Evolutionary conservation across 2,329 filamentous ascomycete species (phyloP).

Genomic region (Lasiodiplodia sp.): DNA sequence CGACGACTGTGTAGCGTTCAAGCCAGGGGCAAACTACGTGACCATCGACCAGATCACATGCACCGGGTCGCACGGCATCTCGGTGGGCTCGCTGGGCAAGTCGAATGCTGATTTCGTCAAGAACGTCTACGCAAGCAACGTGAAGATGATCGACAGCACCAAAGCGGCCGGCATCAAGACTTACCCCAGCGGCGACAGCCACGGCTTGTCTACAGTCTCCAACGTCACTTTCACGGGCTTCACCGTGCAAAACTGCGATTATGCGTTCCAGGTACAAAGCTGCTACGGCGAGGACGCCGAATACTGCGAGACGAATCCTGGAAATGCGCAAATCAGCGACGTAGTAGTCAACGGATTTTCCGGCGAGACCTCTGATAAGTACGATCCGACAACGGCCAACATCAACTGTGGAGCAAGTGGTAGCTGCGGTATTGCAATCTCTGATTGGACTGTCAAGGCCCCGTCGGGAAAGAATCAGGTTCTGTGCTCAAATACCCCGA

Average conservation of each 20-base stretch:
- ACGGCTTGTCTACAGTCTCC: conserved; percentile 47
- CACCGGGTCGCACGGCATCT: conserved; percentile 54
- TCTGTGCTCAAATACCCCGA: conserved; percentile 22
- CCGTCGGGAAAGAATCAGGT: conserved; percentile 20
- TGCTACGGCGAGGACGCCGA: conserved; percentile 45
- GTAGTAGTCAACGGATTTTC: conserved; percentile 59
- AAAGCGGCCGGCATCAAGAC: conserved; percentile 59
- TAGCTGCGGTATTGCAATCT: conserved; percentile 19
- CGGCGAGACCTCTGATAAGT: conserved; percentile 59
- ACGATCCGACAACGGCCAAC: conserved; percentile 43
- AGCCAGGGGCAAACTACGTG: conserved; percentile 50
- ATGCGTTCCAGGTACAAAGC: conserved; percentile 56
- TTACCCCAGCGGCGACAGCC: conserved; percentile 49
- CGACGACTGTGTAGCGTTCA: conserved; percentile 57
- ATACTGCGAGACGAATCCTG: conserved; percentile 25
- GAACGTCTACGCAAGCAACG: conserved; percentile 52
- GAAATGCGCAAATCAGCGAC: conserved; percentile 11
- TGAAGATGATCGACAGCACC: conserved; percentile 51
- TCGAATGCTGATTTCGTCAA: conserved; percentile 50
- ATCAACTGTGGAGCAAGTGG: conserved; percentile 23
- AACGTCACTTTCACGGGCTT: conserved; percentile 54
- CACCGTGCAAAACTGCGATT: conserved; percentile 49
- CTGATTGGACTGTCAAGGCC: conserved; percentile 21
- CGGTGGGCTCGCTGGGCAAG: conserved; percentile 56
- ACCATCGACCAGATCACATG: conserved; percentile 54